Evolutionary conservation across 208 protist species (phyloP), one percentile per base, ranked within the genome.

Genomic region (Phytomonas francai): DNA sequence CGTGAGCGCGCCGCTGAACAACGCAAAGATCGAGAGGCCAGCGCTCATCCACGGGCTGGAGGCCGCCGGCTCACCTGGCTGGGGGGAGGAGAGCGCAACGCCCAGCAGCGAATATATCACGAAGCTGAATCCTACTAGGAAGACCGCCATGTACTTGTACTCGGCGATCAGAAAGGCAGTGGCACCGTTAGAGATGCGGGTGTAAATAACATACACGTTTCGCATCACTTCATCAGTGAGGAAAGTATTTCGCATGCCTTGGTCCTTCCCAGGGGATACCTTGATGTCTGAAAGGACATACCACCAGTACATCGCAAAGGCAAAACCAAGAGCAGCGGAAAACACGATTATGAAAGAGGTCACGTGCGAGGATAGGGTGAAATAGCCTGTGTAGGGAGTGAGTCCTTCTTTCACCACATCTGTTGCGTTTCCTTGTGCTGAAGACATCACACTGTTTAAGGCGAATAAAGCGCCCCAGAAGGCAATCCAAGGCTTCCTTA

Each of bases 71-170:
- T 73, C 64, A 39, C 66, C 27, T 3, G 58, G 58, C 70, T 78
- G 72, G 0, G 86, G 80, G 0, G 81, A 78, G 32, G 83, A 78
- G 27, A 84, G 72, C 39, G 85, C 74, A 32, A 92, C 70, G 29
- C 89, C 89, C 65, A 93, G 83, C 14, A 95, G 83, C 59, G 88
- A 76, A 65, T 81, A 93, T 54, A 95, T 72, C n/a, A 93, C 80
- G 0, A 79, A 64, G 56, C 85, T 80, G 58, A 93, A 91, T 59
- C 78, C 76, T 9, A 76, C 58, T 78, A 93, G 88, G 73, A 95
- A 95, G 32, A 93, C 64, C 9, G 62, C 79, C 87, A 95, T 93
- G 78, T 91, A 91, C 72, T 88, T 88, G 81, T 93, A 95, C 78
- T 95, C 68, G 31, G 86, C 71, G 59, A 88, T 65, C 59, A 95